Evolutionary conservation across 176 grass and related monocot genomes (phyloP).

Genomic region (Oryza australiensis): DNA sequence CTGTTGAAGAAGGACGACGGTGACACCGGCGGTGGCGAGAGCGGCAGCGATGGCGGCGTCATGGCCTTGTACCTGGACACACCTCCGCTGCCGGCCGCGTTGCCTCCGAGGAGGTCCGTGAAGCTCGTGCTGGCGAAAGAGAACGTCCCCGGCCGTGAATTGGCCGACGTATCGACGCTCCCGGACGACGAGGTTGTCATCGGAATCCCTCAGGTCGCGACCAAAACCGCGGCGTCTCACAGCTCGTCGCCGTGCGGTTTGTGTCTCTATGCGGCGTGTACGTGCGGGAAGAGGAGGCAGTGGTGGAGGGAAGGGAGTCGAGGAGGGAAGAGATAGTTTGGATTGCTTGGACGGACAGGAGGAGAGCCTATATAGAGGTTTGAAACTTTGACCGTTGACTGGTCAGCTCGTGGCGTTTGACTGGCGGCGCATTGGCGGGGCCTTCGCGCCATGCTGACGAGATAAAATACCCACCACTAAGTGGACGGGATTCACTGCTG

Average conservation of each 20-base stretch:
- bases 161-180: slow-evolving; percentile 66
- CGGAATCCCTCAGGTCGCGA: background rate
- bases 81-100: background rate
- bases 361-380: slow-evolving; percentile 53
- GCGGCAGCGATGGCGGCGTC: slow-evolving; percentile 64
- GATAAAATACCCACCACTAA: slow-evolving; percentile 21
- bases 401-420: slow-evolving; percentile 87
- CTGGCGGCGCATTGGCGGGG: slow-evolving; percentile 44
- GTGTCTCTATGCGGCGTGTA: slow-evolving; percentile 32
- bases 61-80: slow-evolving; percentile 61
- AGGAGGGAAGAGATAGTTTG: slow-evolving; percentile 14
- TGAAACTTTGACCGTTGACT: slow-evolving; percentile 80
- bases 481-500: background rate
- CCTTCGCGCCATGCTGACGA: background rate
- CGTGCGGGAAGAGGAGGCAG: slow-evolving; percentile 2
- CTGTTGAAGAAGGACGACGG: slow-evolving; percentile 87
- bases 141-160: slow-evolving; percentile 44
- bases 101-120: slow-evolving; percentile 48
- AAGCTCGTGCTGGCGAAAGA: slow-evolving; percentile 51
- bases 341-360: slow-evolving; percentile 41
- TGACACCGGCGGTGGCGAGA: slow-evolving; percentile 60
- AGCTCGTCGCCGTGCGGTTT: slow-evolving; percentile 7
- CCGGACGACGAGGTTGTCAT: slow-evolving; percentile 79
- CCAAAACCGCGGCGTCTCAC: slow-evolving; percentile 14
- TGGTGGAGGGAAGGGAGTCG: background rate